These are phyloP conservation scores for Agastache rugosa DNA, from an alignment of 257 asterid species.

Conservation along the genomic window DNA sequence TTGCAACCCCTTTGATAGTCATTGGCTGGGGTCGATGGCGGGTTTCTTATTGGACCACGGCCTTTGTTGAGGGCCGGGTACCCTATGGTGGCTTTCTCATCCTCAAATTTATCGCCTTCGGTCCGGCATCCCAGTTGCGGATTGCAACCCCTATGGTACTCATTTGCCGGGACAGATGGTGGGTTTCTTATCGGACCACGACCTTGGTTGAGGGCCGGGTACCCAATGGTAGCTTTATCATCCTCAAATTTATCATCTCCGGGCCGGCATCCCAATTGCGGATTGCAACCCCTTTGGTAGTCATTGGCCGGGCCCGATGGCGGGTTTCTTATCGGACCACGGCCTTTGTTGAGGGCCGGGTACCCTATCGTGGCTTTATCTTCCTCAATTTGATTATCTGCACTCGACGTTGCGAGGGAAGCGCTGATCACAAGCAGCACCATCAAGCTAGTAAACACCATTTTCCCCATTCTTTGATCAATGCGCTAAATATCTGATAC, in stretches of 20 bases:
- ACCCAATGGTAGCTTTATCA: neutral
- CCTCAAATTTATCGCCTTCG: neutral
- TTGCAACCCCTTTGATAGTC: neutral
- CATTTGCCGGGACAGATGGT: neutral
- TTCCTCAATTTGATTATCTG: neutral
- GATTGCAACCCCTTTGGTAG: neutral
- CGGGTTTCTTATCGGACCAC: neutral
- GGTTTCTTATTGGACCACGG: neutral
- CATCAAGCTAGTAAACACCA: conserved; percentile 1
- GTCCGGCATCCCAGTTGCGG: neutral
- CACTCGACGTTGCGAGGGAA: neutral
- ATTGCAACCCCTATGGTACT: neutral
- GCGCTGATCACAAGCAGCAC: conserved; percentile 12
- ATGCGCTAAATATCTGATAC: neutral
- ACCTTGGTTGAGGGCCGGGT: neutral
- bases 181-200: neutral
- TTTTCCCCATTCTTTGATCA: conserved; percentile 22
- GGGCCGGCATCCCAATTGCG: neutral
- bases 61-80: neutral
- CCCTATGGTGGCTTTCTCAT: neutral
- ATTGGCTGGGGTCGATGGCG: neutral
- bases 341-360: neutral
- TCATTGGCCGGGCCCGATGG: neutral
- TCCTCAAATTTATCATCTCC: neutral
- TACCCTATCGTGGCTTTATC: neutral